A percentile compares a stretch with the other conserved stretches of the same genome.
phyloP scores from a whole-genome alignment of 2,329 filamentous ascomycete species.

The Stagonosporopsis cucurbitacearum region DNA sequence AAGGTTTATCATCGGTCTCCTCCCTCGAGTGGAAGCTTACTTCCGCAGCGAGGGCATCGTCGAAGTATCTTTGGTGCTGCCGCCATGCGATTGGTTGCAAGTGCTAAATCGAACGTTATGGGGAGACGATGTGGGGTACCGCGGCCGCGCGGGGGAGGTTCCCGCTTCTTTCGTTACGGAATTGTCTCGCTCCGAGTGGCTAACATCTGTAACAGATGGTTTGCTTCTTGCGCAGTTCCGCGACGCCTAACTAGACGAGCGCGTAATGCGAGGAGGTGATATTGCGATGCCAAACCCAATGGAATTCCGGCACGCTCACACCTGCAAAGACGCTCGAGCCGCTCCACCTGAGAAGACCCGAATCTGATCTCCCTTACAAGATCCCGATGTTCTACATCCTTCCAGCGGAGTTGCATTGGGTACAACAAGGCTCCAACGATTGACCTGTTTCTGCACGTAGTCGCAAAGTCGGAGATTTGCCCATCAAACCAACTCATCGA shows the following conservation, averaged over 20 bases:
- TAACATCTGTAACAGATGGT: not conserved
- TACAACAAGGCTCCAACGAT: slow-evolving; percentile 28
- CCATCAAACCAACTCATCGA: slow-evolving; percentile 31
- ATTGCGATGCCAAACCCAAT: slow-evolving; percentile 36
- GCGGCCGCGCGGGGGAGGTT: not conserved
- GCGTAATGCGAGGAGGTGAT: slow-evolving; percentile 25
- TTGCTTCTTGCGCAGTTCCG: not conserved
- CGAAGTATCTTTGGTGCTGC: not conserved
- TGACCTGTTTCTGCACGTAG: slow-evolving; percentile 33
- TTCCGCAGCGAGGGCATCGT: not conserved
- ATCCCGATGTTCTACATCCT: slow-evolving; percentile 31
- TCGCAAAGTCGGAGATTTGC: slow-evolving; percentile 33
- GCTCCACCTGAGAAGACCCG: slow-evolving; percentile 12
- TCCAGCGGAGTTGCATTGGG: slow-evolving; percentile 34
- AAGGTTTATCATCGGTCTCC: slow-evolving; percentile 2
- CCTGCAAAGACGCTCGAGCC: slow-evolving; percentile 23
- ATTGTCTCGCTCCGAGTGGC: not conserved
- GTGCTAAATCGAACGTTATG: not conserved
- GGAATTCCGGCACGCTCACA: slow-evolving; percentile 28
- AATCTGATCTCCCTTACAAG: slow-evolving; percentile 30
- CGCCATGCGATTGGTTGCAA: not conserved
- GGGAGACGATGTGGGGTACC: slow-evolving; percentile 7
- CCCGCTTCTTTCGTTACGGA: not conserved
- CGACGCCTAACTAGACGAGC: slow-evolving; percentile 21
- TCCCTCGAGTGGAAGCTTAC: not conserved